Conservation (phyloP, 225 moss, liverwort and hornwort genomes). For the Physcomitrium patens region DNA sequence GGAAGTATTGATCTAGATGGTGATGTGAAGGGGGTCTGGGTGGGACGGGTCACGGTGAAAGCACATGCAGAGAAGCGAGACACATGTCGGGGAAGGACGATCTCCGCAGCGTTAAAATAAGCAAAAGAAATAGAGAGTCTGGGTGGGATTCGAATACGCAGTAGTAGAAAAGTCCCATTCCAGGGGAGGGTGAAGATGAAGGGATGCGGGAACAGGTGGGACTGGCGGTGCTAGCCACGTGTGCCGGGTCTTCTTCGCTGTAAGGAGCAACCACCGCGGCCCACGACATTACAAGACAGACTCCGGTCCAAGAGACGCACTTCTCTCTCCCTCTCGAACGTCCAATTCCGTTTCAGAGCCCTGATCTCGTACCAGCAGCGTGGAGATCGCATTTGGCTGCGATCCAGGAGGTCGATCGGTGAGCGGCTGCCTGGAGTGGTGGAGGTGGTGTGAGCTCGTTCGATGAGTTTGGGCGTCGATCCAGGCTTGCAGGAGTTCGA, state of each 20-base stretch:
- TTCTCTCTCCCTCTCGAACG: slow-evolving; percentile 1
- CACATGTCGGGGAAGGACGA: slow-evolving; percentile 20
- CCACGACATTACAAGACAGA: too few relatives aligned
- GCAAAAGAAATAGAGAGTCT: neutral
- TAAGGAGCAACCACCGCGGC: neutral
- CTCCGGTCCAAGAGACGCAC: neutral
- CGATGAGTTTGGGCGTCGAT: too few relatives aligned
- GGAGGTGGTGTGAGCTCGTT: too few relatives aligned
- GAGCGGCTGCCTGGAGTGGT: too few relatives aligned
- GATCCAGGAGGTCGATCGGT: too few relatives aligned
- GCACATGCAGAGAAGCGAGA: slow-evolving; percentile 19
- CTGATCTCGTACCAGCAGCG: neutral
- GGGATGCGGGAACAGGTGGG: slow-evolving; percentile 26
- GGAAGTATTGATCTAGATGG: too few relatives aligned
- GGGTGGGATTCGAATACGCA: neutral
- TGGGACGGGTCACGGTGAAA: neutral
- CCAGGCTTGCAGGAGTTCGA: too few relatives aligned
- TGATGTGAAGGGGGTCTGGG: too few relatives aligned
- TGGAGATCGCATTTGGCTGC: neutral
- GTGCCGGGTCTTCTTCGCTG: slow-evolving; percentile 9
- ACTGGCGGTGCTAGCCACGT: slow-evolving; percentile 34
- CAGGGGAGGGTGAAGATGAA: neutral
- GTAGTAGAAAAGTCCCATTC: too few relatives aligned
- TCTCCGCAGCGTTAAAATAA: neutral
- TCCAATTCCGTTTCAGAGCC: neutral